Base-by-base conservation (phyloP, 23 red algal genomes). In the Cyanidium caldarium region DNA sequence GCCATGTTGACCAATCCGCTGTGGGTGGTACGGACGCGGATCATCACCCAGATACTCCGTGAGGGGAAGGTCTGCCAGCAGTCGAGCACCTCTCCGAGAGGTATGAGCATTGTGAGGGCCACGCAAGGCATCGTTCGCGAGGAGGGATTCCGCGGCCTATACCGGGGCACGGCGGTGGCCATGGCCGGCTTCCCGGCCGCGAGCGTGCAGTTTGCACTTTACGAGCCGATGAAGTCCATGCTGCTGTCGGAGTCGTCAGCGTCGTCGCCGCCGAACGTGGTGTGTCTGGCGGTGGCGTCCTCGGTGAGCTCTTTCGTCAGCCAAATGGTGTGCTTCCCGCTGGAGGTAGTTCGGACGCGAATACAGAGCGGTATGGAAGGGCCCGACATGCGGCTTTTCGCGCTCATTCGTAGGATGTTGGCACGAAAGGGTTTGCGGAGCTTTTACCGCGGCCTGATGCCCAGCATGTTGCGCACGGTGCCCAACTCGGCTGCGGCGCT, bases 391-490 rank as follows among this genome's bases (percentile, higher is more conserved):
- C 51, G 51, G 7, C 10, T 61, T 7, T 21, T 61, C 31, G n/a
- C 19, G 19, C 51, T 61, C 19, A 25, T 28, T 28, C 51, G 51
- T 16, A 12, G 21, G 7, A 61, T 61, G 51, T 5, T 61, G 7
- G 5, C 19, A 10, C 7, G 51, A 61, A 28, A 61, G 23, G 51
- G 51, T 25, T 14, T 61, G 21, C 31, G n/a, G 7, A 61, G 51
- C 23, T 61, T 61, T 28, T 61, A 61, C 31, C 51, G 51, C 19
- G 51, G 51, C 5, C 23, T 61, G 21, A 28, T 16, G 3, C 51
- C 51, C 3, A 61, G 51, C 51, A 61, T 61, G 51, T 61, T 61
- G 23, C 51, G 51, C 10, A 61, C 51, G 7, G 51, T 61, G 51
- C 51, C 51, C 5, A 61, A 61, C 23, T 28, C 51, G 13, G 51